Percentiles rank a stretch among this genome's conserved stretches.
Evolutionary conservation across 1,284 basidiomycete species (phyloP).

Genomic region (Puccinia horiana): DNA sequence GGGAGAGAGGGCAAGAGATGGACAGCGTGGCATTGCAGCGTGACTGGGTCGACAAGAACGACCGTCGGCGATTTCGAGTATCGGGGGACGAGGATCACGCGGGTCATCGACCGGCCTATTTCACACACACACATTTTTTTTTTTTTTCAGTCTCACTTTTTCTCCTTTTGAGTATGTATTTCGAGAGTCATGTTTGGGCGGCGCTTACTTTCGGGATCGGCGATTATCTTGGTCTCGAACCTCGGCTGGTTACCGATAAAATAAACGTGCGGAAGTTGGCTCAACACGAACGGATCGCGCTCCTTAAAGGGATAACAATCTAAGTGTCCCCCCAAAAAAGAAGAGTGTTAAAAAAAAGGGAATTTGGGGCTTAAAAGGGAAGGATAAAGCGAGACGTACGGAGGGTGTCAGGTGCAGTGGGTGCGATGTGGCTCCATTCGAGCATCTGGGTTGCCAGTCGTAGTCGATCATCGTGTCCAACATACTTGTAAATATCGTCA

Average conservation of each 20-base stretch:
- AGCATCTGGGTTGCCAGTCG: constrained; percentile 77
- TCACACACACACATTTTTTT: background rate
- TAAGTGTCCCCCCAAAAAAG: constrained; percentile 51
- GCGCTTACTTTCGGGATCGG: constrained; percentile 50
- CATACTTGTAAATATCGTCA: constrained; percentile 93
- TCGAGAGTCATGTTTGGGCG: constrained; percentile 35
- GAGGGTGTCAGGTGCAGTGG: constrained; percentile 95
- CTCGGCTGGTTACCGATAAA: constrained; percentile 86
- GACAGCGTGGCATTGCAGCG: constrained; percentile 63
- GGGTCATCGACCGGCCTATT: constrained; percentile 57
- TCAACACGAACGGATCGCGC: constrained; percentile 84
- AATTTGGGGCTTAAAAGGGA: background rate
- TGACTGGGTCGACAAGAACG: constrained; percentile 68
- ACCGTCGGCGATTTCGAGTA: constrained; percentile 71
- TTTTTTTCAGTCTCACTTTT: constrained; percentile 54
- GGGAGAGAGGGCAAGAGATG: constrained; percentile 19
- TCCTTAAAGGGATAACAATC: constrained; percentile 93
- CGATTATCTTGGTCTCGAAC: constrained; percentile 71
- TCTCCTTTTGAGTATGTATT: background rate
- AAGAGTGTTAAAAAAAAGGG: background rate
- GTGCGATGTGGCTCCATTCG: constrained; percentile 91
- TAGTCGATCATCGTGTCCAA: constrained; percentile 66
- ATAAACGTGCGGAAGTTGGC: constrained; percentile 81
- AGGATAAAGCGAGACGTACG: constrained; percentile 61
- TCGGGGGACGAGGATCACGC: constrained; percentile 79